phyloP scores from a whole-genome alignment of 2,329 filamentous ascomycete species.

The Orbilia ellipsospora region DNA sequence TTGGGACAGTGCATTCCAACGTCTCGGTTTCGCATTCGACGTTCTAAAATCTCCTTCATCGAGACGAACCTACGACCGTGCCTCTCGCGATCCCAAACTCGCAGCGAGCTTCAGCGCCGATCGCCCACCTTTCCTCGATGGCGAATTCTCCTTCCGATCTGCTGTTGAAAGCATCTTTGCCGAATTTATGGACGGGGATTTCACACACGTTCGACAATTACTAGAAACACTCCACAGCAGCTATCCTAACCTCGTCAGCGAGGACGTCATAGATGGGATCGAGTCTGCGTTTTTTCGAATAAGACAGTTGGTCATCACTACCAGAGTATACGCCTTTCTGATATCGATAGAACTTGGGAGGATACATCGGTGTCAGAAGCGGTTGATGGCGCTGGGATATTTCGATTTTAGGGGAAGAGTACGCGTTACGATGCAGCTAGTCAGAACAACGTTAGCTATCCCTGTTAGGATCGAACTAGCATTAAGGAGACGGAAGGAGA shows the following conservation, averaged over 20 bases:
- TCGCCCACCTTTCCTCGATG: slow-evolving; percentile 60
- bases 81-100: slow-evolving; percentile 58
- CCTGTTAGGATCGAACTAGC: slow-evolving; percentile 63
- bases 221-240: slow-evolving; percentile 61
- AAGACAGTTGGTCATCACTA: slow-evolving; percentile 62
- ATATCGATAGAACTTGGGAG: slow-evolving; percentile 63
- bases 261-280: slow-evolving; percentile 62
- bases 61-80: slow-evolving; percentile 62
- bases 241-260: slow-evolving; percentile 62
- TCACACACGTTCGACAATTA: slow-evolving; percentile 61
- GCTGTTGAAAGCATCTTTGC: slow-evolving; percentile 62
- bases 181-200: slow-evolving; percentile 63
- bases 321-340: slow-evolving; percentile 62
- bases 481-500: slow-evolving; percentile 61
- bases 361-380: slow-evolving; percentile 62
- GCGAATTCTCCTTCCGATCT: slow-evolving; percentile 62
- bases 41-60: slow-evolving; percentile 63
- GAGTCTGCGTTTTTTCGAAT: slow-evolving; percentile 62
- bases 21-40: slow-evolving; percentile 63
- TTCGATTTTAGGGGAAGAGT: slow-evolving; percentile 62
- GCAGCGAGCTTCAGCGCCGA: slow-evolving; percentile 59
- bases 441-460: slow-evolving; percentile 62
- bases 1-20: slow-evolving; percentile 61
- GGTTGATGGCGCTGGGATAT: slow-evolving; percentile 62
- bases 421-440: slow-evolving; percentile 62